Evolutionary conservation across 148 eudicot genomes (phyloP).

Genomic region (Rhododendron ovatum): DNA sequence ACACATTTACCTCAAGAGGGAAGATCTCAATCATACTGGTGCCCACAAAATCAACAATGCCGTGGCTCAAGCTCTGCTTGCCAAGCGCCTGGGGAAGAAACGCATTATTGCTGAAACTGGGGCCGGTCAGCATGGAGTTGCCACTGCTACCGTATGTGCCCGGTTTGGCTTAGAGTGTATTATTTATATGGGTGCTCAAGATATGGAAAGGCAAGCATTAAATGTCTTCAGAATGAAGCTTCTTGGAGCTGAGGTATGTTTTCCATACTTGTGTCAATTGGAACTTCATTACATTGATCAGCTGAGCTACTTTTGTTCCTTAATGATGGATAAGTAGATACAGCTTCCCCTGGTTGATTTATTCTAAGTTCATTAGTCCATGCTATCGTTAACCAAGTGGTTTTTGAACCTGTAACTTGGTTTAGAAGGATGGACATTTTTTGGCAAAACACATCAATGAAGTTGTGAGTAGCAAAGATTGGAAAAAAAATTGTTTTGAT

Average conservation of each 20-base stretch:
- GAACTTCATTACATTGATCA: not conserved
- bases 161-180: constrained; percentile 84
- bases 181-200: constrained; percentile 97
- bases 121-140: constrained; percentile 99
- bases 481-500: not conserved
- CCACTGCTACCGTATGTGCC: constrained; percentile 97
- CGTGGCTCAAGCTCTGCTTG: constrained; percentile 93
- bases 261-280: not conserved
- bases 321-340: not conserved
- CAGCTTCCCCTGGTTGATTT: not conserved
- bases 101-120: constrained; percentile 99
- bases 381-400: not conserved
- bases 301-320: not conserved
- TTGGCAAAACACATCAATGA: not conserved
- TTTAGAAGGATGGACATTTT: not conserved
- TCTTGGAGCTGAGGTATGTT: constrained; percentile 97
- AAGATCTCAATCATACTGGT: constrained; percentile 90
- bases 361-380: not conserved
- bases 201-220: constrained; percentile 90
- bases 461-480: not conserved
- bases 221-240: constrained; percentile 95
- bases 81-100: constrained; percentile 77
- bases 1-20: constrained; percentile 79
- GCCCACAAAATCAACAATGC: constrained; percentile 97
- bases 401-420: not conserved